Evolutionary conservation across 2,329 filamentous ascomycete genomes (phyloP).

Genomic region (Monilinia fructigena): DNA sequence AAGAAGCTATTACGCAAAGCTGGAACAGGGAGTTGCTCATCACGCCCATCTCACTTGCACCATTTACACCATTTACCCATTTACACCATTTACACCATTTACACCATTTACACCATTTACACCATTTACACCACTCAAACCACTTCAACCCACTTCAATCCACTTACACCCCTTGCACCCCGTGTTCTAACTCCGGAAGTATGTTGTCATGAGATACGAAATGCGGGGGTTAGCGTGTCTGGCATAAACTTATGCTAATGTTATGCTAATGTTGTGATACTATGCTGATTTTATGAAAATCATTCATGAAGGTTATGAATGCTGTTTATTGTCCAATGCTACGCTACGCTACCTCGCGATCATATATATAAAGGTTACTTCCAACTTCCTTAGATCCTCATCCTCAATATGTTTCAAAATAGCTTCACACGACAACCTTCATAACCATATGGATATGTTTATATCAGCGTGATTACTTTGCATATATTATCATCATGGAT

Average conservation of each 20-base stretch:
- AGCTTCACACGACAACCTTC: constrained; percentile 7
- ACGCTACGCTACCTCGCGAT: no score
- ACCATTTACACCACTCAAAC: no score
- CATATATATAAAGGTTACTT: neutral
- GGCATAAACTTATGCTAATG: neutral
- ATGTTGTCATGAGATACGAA: constrained; percentile 9
- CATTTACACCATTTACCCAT: no score
- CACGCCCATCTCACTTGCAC: no score
- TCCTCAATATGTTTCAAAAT: neutral
- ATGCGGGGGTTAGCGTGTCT: constrained; percentile 15
- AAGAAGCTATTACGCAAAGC: no score
- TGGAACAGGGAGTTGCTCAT: no score
- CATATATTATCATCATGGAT: neutral
- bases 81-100: no score
- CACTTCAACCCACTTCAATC: no score
- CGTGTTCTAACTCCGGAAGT: neutral
- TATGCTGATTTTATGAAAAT: neutral
- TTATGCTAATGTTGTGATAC: no score
- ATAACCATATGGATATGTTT: neutral
- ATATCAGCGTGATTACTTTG: neutral
- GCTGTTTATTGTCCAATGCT: no score
- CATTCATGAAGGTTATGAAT: neutral
- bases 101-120: no score
- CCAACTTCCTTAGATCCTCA: neutral
- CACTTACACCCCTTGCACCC: neutral